These are phyloP conservation scores for Sisymbrium irio DNA, from an alignment of 345 rosid species.

Conservation along the genomic window DNA sequence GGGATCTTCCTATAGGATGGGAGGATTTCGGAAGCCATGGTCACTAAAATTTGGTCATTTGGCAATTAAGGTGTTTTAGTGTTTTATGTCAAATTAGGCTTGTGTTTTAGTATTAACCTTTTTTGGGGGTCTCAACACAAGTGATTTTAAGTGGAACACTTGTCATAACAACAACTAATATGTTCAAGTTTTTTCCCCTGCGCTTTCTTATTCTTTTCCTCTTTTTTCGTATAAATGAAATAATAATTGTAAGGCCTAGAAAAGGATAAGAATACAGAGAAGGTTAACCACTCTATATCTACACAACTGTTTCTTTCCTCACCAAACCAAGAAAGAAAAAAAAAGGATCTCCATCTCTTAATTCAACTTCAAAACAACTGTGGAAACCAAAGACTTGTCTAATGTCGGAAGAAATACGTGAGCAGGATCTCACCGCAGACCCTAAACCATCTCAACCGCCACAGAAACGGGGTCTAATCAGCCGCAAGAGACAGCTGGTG, in stretches of 20 bases:
- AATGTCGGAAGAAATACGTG: conserved; percentile 27
- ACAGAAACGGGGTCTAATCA: conserved; percentile 36
- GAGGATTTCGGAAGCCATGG: background rate
- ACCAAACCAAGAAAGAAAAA: conserved; percentile 1
- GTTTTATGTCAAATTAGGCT: background rate
- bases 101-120: background rate
- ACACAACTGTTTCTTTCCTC: conserved; percentile 12
- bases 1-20: no score
- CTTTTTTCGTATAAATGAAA: background rate
- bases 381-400: background rate
- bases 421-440: conserved; percentile 27
- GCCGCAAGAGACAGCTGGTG: conserved; percentile 60
- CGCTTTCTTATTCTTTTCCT: background rate
- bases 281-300: conserved; percentile 31
- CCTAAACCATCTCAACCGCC: conserved; percentile 24
- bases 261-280: conserved; percentile 33
- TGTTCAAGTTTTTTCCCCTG: background rate
- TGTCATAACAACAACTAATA: background rate
- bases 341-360: background rate
- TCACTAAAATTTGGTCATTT: background rate
- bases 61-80: background rate
- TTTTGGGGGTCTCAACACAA: background rate
- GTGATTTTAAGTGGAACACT: conserved; percentile 11
- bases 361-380: background rate
- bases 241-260: conserved; percentile 16